Evolutionary conservation across 495 filamentous ascomycete genomes (phyloP).

Genomic region (Podospora sp.): DNA sequence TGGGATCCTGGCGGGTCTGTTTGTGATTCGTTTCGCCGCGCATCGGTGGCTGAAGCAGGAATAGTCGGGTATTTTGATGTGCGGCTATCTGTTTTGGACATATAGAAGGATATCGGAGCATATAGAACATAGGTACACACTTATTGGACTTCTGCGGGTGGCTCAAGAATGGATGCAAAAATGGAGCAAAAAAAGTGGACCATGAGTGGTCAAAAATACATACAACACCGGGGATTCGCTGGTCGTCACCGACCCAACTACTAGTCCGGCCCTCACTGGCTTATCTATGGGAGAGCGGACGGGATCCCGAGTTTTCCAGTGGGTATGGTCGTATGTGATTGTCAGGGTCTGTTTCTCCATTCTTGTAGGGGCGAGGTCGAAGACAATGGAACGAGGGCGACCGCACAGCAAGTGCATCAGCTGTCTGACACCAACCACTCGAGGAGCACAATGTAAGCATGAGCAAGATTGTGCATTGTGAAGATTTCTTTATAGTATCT

Average conservation of each 20-base stretch:
- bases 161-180: background rate
- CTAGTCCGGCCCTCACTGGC: conserved; percentile 39
- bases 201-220: conserved; percentile 31
- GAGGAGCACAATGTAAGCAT: too few relatives aligned
- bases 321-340: conserved; percentile 49
- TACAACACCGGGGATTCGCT: conserved; percentile 48
- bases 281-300: conserved; percentile 55
- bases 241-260: conserved; percentile 47
- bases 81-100: background rate
- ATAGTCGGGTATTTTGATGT: background rate
- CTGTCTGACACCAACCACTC: too few relatives aligned
- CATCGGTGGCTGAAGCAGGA: background rate
- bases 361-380: background rate
- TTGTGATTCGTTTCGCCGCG: background rate
- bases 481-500: too few relatives aligned
- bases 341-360: background rate
- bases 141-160: background rate
- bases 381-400: too few relatives aligned
- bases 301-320: conserved; percentile 50
- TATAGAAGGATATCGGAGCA: background rate
- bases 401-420: too few relatives aligned
- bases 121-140: background rate
- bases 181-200: background rate
- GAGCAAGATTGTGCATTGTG: too few relatives aligned
- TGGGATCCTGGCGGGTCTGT: background rate